Percentiles rank a stretch among this genome's conserved stretches.
Evolutionary conservation across 2,329 filamentous ascomycete species (phyloP).

Genomic region (Aspergillus melleus): DNA sequence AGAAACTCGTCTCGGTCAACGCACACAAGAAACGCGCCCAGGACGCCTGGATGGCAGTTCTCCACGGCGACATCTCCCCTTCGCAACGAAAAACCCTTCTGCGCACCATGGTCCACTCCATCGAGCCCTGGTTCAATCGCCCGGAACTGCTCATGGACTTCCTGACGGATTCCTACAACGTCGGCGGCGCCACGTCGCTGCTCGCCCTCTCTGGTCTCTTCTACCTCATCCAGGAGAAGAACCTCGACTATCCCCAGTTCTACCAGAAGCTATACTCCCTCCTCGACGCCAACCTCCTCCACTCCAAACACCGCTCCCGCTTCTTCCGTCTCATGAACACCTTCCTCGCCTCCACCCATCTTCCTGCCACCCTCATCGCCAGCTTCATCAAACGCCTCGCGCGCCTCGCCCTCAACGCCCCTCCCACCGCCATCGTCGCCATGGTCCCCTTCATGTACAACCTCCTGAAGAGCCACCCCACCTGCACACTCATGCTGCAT

Average conservation of each 20-base stretch:
- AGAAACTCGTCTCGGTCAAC: constrained; percentile 65
- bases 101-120: constrained; percentile 70
- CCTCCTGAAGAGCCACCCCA: constrained; percentile 82
- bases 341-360: constrained; percentile 86
- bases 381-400: constrained; percentile 96
- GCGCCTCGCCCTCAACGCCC: constrained; percentile 79
- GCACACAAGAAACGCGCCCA: constrained; percentile 79
- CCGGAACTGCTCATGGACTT: constrained; percentile 94
- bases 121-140: constrained; percentile 86
- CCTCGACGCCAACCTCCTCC: constrained; percentile 78
- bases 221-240: constrained; percentile 88
- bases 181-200: constrained; percentile 81
- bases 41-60: constrained; percentile 79
- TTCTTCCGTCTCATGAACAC: constrained; percentile 92
- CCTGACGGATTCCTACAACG: constrained; percentile 87
- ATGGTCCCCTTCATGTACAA: constrained; percentile 96
- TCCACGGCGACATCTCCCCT: constrained; percentile 64
- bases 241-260: constrained; percentile 94
- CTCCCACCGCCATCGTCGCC: constrained; percentile 83
- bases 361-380: constrained; percentile 85
- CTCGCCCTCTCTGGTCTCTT: constrained; percentile 91
- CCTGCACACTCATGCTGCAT: constrained; percentile 95
- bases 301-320: constrained; percentile 89
- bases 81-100: constrained; percentile 79
- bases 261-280: constrained; percentile 93